phyloP scores from a whole-genome alignment of 805 yeast genomes.

The Kazachstania kunashirensis region DNA sequence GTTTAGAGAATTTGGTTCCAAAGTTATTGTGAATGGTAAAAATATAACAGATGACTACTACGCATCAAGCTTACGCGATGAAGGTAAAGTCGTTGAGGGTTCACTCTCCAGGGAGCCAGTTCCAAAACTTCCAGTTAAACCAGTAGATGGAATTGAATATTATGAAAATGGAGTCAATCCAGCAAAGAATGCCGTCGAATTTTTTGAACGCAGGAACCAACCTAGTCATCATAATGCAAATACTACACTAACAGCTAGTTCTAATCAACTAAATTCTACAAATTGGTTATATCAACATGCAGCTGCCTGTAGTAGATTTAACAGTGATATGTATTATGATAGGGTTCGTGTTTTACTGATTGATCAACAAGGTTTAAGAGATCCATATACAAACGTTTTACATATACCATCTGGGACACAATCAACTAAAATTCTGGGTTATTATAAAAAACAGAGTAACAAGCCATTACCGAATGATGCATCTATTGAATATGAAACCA shows the following conservation, averaged over 20 bases:
- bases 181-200: conserved; percentile 32
- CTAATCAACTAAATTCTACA: conserved; percentile 45
- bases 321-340: conserved; percentile 49
- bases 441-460: conserved; percentile 14
- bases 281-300: conserved; percentile 85
- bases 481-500: conserved; percentile 39
- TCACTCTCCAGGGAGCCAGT: conserved; percentile 25
- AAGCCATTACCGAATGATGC: conserved; percentile 20
- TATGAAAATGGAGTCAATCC: conserved; percentile 18
- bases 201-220: conserved; percentile 29
- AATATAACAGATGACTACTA: conserved; percentile 83
- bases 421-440: conserved; percentile 39
- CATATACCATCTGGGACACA: conserved; percentile 72
- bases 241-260: conserved; percentile 14
- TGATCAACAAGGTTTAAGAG: conserved; percentile 50
- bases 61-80: conserved; percentile 42
- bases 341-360: conserved; percentile 40
- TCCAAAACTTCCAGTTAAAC: not conserved
- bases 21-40: conserved; percentile 68
- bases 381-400: conserved; percentile 73
- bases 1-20: conserved; percentile 86
- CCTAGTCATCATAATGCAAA: conserved; percentile 7
- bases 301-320: conserved; percentile 62
- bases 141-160: conserved; percentile 2
- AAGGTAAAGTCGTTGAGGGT: conserved; percentile 60